Conservation (phyloP, 306 rosid species). For the Albizia julibrissin region DNA sequence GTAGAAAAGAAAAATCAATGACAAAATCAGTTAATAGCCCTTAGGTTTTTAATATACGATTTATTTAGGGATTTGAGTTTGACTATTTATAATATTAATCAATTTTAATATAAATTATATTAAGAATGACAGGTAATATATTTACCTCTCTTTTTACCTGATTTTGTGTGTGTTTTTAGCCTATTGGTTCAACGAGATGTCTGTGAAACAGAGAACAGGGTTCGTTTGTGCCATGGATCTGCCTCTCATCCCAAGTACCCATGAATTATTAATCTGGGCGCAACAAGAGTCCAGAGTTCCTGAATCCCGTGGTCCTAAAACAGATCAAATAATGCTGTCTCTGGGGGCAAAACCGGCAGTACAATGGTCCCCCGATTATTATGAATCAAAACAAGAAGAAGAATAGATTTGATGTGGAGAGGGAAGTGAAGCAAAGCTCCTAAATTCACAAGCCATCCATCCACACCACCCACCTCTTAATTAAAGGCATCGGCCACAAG, state of each 20-base stretch:
- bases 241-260: constrained; percentile 37
- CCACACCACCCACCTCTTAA: neutral
- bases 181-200: constrained; percentile 33
- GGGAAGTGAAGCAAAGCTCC: neutral
- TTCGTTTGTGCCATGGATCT: constrained; percentile 27
- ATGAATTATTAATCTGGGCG: constrained; percentile 9
- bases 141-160: too few relatives aligned
- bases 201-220: constrained; percentile 40
- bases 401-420: too few relatives aligned
- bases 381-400: too few relatives aligned
- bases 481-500: neutral
- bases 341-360: constrained; percentile 13
- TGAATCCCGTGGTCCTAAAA: constrained; percentile 9
- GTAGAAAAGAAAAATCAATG: too few relatives aligned
- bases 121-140: too few relatives aligned
- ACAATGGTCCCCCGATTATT: neutral
- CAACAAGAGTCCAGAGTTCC: constrained; percentile 10
- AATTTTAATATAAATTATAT: too few relatives aligned
- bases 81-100: too few relatives aligned
- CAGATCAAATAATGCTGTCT: neutral
- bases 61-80: too few relatives aligned
- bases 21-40: neutral
- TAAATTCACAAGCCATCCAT: neutral
- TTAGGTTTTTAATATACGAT: neutral
- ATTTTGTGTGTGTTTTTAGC: too few relatives aligned